Evolutionary conservation across 2,329 filamentous ascomycete genomes (phyloP).

Genomic region (Arthrobotrys iridis): DNA sequence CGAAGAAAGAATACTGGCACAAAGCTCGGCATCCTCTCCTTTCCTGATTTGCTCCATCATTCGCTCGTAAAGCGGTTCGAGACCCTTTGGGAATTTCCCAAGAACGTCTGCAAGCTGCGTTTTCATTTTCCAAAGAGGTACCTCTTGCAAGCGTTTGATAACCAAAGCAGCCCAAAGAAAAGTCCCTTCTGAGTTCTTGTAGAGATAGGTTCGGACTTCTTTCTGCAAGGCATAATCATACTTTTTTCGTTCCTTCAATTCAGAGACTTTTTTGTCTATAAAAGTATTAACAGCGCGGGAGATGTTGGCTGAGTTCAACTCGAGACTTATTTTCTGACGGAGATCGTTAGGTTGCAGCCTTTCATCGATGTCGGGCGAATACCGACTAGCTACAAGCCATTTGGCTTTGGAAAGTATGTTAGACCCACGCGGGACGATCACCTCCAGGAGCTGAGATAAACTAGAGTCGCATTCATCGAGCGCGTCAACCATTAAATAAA

Average conservation of each 20-base stretch:
- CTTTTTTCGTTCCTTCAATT: conserved; percentile 58
- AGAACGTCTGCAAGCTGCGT: conserved; percentile 53
- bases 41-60: conserved; percentile 61
- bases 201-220: conserved; percentile 57
- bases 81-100: conserved; percentile 61
- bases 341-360: conserved; percentile 56
- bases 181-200: conserved; percentile 61
- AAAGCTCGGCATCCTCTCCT: conserved; percentile 59
- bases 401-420: conserved; percentile 59
- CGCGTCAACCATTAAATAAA: conserved; percentile 64
- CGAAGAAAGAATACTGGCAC: conserved; percentile 60
- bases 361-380: conserved; percentile 61
- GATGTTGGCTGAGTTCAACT: conserved; percentile 61
- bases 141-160: conserved; percentile 59
- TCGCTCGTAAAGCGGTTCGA: conserved; percentile 61
- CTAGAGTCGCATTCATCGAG: conserved; percentile 64
- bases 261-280: conserved; percentile 60
- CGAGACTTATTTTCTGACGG: conserved; percentile 60
- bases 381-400: conserved; percentile 65
- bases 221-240: conserved; percentile 56
- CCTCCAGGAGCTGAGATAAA: conserved; percentile 60
- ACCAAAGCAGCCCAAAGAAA: conserved; percentile 65
- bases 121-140: conserved; percentile 42
- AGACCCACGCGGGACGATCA: conserved; percentile 59
- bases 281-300: conserved; percentile 61